A percentile compares a stretch with the other conserved stretches of the same genome.
Evolutionary conservation across 2,329 filamentous ascomycete genomes (phyloP).

Genomic region (Aspergillus aculeatinus): DNA sequence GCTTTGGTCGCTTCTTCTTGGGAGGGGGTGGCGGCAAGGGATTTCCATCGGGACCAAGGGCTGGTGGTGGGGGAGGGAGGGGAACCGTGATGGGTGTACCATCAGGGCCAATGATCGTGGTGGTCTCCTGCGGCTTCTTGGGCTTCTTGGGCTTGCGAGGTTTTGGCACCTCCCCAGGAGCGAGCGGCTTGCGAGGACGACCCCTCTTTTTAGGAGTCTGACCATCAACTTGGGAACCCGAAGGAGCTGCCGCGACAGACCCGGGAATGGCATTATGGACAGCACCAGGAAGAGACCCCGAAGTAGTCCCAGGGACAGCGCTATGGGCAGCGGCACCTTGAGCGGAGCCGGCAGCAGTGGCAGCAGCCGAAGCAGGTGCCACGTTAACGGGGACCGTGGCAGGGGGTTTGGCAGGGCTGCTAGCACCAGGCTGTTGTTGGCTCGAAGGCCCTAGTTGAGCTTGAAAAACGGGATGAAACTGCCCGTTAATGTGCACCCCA

Average conservation of each 20-base stretch:
- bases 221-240: constrained; percentile 3
- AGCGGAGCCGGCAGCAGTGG: neutral
- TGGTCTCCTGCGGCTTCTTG: constrained; percentile 20
- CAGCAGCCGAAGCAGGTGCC: neutral
- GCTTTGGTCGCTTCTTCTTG: neutral
- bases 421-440: neutral
- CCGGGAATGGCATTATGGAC: neutral
- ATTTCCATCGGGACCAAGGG: neutral
- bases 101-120: constrained; percentile 17
- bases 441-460: constrained; percentile 2
- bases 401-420: neutral
- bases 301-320: neutral
- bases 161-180: constrained; percentile 20
- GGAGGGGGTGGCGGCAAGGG: neutral
- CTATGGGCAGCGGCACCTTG: neutral
- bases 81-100: constrained; percentile 3
- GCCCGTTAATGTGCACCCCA: constrained; percentile 16
- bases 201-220: constrained; percentile 26
- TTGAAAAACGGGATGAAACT: neutral
- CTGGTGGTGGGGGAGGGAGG: constrained; percentile 15
- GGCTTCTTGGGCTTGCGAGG: constrained; percentile 18
- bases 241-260: constrained; percentile 1
- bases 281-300: neutral
- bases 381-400: neutral
- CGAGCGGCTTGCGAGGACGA: constrained; percentile 29